Evolutionary conservation across 2,329 filamentous ascomycete species (phyloP).

Genomic region (Neofusicoccum sp.): DNA sequence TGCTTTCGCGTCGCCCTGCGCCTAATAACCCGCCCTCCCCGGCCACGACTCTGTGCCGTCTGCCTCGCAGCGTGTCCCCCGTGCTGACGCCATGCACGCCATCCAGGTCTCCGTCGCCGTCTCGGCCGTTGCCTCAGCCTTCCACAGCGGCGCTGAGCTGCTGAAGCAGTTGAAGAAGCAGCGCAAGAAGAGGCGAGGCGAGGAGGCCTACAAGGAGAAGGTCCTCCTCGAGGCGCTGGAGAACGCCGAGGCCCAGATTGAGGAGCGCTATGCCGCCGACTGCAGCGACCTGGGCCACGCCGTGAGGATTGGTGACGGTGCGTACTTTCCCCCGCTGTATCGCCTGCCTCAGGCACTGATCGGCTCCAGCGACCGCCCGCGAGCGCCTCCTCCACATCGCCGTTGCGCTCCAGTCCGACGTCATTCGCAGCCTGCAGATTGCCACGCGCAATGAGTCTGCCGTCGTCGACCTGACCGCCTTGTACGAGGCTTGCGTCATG

Average conservation of each 20-base stretch:
- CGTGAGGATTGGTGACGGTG: conserved; percentile 43
- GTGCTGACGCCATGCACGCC: conserved; percentile 22
- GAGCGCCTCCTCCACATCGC: conserved; percentile 42
- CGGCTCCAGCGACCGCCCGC: conserved; percentile 36
- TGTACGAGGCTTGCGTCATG: conserved; percentile 42
- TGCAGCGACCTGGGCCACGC: conserved; percentile 39
- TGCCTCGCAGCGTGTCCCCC: not conserved
- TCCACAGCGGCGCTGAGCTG: conserved; percentile 45
- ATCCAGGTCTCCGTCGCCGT: conserved; percentile 43
- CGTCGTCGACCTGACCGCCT: conserved; percentile 36
- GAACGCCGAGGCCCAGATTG: conserved; percentile 40
- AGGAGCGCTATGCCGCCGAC: conserved; percentile 36
- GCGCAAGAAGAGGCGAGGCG: conserved; percentile 31
- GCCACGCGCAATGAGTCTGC: conserved; percentile 38
- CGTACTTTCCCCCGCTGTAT: conserved; percentile 23
- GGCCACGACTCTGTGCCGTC: not conserved
- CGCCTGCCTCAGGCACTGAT: conserved; percentile 20
- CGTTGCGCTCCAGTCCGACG: conserved; percentile 44
- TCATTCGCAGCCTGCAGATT: conserved; percentile 43
- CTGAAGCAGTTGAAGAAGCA: conserved; percentile 39
- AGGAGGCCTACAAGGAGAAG: conserved; percentile 38
- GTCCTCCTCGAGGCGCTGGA: conserved; percentile 43
- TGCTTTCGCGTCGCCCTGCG: conserved; percentile 1
- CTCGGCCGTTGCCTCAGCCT: conserved; percentile 46
- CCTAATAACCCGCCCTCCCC: not conserved